These are phyloP conservation scores for Eremochloa ophiuroides DNA, from an alignment of 176 grass and related monocot genomes.

Conservation along the genomic window DNA sequence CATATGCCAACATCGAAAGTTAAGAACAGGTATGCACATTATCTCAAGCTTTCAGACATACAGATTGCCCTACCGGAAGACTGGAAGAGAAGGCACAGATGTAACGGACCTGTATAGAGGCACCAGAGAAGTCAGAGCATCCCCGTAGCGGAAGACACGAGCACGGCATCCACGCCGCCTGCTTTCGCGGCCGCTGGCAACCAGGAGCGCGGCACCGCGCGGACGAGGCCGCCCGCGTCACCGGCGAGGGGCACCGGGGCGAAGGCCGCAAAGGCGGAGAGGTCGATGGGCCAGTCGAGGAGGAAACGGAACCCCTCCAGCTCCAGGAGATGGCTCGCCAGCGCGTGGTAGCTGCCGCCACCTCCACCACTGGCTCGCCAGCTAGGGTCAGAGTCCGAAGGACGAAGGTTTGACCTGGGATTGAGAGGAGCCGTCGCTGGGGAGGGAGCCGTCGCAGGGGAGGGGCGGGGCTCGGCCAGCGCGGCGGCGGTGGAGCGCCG, in stretches of 20 bases:
- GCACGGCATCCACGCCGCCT: conserved; percentile 52
- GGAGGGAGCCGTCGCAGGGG: no score
- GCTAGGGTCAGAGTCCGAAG: not conserved
- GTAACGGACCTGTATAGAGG: conserved; percentile 67
- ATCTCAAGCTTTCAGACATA: not conserved
- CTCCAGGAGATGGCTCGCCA: conserved; percentile 62
- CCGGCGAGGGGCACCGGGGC: conserved; percentile 23
- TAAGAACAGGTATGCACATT: not conserved
- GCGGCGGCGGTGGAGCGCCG: no score
- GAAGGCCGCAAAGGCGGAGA: conserved; percentile 63
- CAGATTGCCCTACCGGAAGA: not conserved
- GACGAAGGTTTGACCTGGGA: not conserved
- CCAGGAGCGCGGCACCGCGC: conserved; percentile 64
- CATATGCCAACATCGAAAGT: not conserved
- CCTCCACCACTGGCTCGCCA: not conserved
- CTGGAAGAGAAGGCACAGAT: not conserved
- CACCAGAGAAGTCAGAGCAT: conserved; percentile 62
- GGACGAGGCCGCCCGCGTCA: conserved; percentile 34
- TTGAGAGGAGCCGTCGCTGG: no score
- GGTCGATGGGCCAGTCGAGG: conserved; percentile 81
- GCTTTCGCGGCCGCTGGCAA: conserved; percentile 44
- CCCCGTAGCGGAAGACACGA: conserved; percentile 66
- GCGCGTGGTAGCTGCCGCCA: conserved; percentile 43
- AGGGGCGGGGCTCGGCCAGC: no score
- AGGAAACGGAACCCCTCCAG: conserved; percentile 61